Base-by-base conservation (phyloP, 345 rosid genomes). In the Luvunga scandens region DNA sequence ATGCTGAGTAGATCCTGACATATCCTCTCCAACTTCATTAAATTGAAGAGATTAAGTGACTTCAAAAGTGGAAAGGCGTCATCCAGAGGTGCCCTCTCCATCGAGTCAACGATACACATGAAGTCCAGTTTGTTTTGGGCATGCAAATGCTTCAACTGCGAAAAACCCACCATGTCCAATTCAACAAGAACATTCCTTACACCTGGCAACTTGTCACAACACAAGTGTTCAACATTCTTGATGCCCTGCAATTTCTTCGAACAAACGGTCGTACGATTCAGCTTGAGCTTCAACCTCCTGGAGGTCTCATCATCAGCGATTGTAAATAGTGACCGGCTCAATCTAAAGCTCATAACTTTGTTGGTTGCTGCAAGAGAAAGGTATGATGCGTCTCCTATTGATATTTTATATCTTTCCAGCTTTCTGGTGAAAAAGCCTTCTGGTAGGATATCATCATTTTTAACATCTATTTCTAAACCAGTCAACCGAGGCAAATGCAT, bases 21-120 rank as follows among this genome's bases (percentile, higher is more conserved):
- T 24, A 77, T 77, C n/a, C 63, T 75, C 75, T 45, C 69, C 57
- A 81, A 6, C 21, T 73, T 74, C 1, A 9, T 62, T 59, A 81
- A 21, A 45, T 38, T 59, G 1, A 19, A 18, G 25, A 81, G 64
- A 61, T 12, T 24, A 1, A 61, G 28, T 25, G 65, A 61, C 65
- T 61, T 33, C 25, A 62, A 62, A 22, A 22, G 4, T 30, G 78
- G 78, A 28, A 83, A 77, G n/a, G 72, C 75, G 25, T 13, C 3
- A 14, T 8, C 16, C 4, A 45, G 55, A 38, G 68, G 21, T 22
- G n/a, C 72, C 13, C 14, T 64, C 5, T 25, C 12, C 39, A 2
- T 9, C 6, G 67, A 21, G 10, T 65, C 50, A 7, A 73, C 21
- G 4, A 79, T 24, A 45, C 50, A 80, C 36, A 42, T 61, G 22